Base-by-base conservation (phyloP, 2,329 filamentous ascomycete species). In the Botryosphaeria dothidea region DNA sequence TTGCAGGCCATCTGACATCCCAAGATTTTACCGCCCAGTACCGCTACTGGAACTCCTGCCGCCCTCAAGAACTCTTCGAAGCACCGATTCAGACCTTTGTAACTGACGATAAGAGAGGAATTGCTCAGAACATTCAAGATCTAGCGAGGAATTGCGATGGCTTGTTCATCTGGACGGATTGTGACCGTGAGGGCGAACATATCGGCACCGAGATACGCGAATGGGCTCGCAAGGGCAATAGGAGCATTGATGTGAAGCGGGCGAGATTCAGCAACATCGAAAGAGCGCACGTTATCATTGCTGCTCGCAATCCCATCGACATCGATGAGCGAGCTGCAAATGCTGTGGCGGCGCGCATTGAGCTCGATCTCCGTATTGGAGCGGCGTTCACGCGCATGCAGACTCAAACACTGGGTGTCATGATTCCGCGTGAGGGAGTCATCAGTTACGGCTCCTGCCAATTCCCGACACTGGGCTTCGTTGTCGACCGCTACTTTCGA, bases 121-220 rank as follows among this genome's bases (percentile, higher is more conserved):
- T 99, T 68, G 93, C 93, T 9, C 84, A 88, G 34, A 99, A 99
- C 73, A 95, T 99, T 72, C 86, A 90, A 70, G 81, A 85, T 1
- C 90, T 96, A 76, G 94, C 95, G 19, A 85, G 85, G 66, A 85
- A 86, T 74, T 85, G 88, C n/a, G 86, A 84, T 64, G 87, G 89
- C 13, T 83, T 99, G 34, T 94, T 96, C 77, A 97, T 99, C 71
- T 99, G 95, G 95, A 99, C 95, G 0, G 95, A 99, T 84, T 98
- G 95, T 78, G 95, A 99, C 82, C 88, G 93, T 64, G 95, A 99
- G 83, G 95, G 95, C 38, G 95, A 99, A 77, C 91, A 98, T 74
- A 99, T 99, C 70, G 95, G 95, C 6, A 85, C 90, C 43, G 94
- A 99, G 76, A 94, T 99, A 67, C 89, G 92, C 49, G 86, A 91